phyloP scores from a whole-genome alignment of 2,329 filamentous ascomycete genomes.

The Sarocladiaceae sp. region DNA sequence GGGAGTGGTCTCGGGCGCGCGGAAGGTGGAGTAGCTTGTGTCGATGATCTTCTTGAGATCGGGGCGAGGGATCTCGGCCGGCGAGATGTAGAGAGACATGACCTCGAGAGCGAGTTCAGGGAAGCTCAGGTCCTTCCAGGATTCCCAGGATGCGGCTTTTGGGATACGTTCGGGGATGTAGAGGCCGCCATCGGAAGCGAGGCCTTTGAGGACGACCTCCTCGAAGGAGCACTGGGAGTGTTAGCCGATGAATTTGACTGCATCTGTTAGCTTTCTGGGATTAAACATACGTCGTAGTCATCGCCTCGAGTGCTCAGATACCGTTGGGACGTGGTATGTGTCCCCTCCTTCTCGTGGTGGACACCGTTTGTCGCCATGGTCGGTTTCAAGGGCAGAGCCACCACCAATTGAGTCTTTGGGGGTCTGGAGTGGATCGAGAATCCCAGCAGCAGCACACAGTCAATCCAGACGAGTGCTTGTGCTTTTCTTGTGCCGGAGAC shows the following conservation, averaged over 20 bases:
- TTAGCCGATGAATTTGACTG: not conserved
- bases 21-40: slow-evolving; percentile 85
- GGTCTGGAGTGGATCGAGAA: slow-evolving; percentile 4
- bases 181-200: slow-evolving; percentile 79
- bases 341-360: slow-evolving; percentile 19
- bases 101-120: slow-evolving; percentile 77
- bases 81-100: slow-evolving; percentile 80
- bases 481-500: no score
- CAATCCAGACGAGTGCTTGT: no score
- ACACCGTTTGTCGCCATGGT: slow-evolving; percentile 28
- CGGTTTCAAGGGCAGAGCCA: slow-evolving; percentile 8
- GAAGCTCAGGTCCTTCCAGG: slow-evolving; percentile 75
- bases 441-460: not conserved
- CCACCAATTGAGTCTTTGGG: not conserved
- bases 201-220: slow-evolving; percentile 81
- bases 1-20: slow-evolving; percentile 70
- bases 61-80: slow-evolving; percentile 69
- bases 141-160: slow-evolving; percentile 41
- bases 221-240: slow-evolving; percentile 72
- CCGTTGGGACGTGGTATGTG: slow-evolving; percentile 39
- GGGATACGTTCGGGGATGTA: slow-evolving; percentile 85
- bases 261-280: slow-evolving; percentile 7
- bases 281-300: slow-evolving; percentile 31
- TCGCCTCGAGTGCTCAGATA: slow-evolving; percentile 44
- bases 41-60: slow-evolving; percentile 81